phyloP scores from a whole-genome alignment of 1,139 yeast genomes.

The Spencermartinsiella ligniputridi region DNA sequence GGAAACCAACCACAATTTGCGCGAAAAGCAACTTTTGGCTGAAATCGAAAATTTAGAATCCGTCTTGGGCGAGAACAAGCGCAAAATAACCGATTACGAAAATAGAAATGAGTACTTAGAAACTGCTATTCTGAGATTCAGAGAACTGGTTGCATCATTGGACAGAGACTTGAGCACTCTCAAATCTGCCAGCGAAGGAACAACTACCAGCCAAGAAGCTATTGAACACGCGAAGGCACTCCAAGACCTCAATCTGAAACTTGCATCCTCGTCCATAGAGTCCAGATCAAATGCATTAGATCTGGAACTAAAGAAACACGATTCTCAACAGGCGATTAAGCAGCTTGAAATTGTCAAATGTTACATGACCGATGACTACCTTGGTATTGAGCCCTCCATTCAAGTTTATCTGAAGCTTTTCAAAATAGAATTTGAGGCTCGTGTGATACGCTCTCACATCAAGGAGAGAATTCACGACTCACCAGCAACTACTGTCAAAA shows the following conservation, averaged over 20 bases:
- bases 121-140: conserved; percentile 28
- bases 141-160: conserved; percentile 30
- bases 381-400: conserved; percentile 21
- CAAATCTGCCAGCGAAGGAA: conserved; percentile 20
- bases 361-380: conserved; percentile 24
- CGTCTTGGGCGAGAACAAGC: conserved; percentile 31
- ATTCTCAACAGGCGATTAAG: conserved; percentile 27
- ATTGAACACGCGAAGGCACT: conserved; percentile 21
- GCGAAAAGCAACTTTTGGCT: conserved; percentile 49
- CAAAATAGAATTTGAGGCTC: conserved; percentile 14
- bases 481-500: conserved; percentile 13
- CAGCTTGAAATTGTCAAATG: conserved; percentile 28
- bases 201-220: conserved; percentile 11
- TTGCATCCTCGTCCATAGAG: conserved; percentile 24
- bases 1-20: conserved; percentile 52
- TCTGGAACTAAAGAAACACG: conserved; percentile 26
- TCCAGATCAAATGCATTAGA: conserved; percentile 27
- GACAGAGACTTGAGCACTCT: conserved; percentile 29
- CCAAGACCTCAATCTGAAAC: conserved; percentile 26
- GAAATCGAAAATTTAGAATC: conserved; percentile 41
- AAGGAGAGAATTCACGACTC: conserved; percentile 12
- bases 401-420: conserved; percentile 18
- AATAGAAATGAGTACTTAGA: conserved; percentile 36
- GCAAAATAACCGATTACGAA: conserved; percentile 33
- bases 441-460: conserved; percentile 13